Evolutionary conservation across 805 yeast species (phyloP).

Genomic region (Kodamaea lidongshanica): DNA sequence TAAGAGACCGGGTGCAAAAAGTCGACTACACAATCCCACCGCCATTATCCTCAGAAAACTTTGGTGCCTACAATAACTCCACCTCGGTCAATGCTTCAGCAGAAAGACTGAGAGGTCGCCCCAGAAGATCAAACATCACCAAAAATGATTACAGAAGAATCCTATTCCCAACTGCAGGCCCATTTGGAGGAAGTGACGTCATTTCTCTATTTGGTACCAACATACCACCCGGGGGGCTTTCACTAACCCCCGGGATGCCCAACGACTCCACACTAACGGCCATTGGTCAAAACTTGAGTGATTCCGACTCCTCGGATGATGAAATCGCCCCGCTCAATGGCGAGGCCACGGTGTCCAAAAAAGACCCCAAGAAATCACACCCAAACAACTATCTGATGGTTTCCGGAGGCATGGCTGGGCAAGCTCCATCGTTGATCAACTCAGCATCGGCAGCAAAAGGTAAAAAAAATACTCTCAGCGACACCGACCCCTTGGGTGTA

Average conservation of each 20-base stretch:
- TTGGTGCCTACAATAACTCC: background rate
- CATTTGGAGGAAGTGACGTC: slow-evolving; percentile 96
- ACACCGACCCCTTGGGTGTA: slow-evolving; percentile 88
- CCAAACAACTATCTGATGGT: slow-evolving; percentile 7
- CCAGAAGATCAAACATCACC: slow-evolving; percentile 19
- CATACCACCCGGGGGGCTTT: slow-evolving; percentile 46
- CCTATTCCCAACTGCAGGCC: slow-evolving; percentile 90
- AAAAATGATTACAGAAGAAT: slow-evolving; percentile 55
- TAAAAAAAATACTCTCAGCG: slow-evolving; percentile 64
- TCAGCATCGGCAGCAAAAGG: slow-evolving; percentile 28
- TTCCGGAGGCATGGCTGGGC: slow-evolving; percentile 11
- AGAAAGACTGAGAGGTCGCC: slow-evolving; percentile 29
- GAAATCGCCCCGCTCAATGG: slow-evolving; percentile 44
- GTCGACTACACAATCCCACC: slow-evolving; percentile 83
- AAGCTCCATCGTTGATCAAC: slow-evolving; percentile 25
- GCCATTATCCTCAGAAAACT: slow-evolving; percentile 31
- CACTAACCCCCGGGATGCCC: slow-evolving; percentile 30
- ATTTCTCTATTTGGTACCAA: slow-evolving; percentile 72
- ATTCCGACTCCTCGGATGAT: slow-evolving; percentile 61
- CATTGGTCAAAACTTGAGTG: slow-evolving; percentile 33
- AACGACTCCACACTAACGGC: slow-evolving; percentile 23
- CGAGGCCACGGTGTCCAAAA: slow-evolving; percentile 34
- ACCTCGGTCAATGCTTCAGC: slow-evolving; percentile 2
- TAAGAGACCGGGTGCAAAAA: slow-evolving; percentile 45
- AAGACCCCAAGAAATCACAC: slow-evolving; percentile 13